These are phyloP conservation scores for Alternaria incomplexa DNA, from an alignment of 2,329 filamentous ascomycete species.

Conservation along the genomic window DNA sequence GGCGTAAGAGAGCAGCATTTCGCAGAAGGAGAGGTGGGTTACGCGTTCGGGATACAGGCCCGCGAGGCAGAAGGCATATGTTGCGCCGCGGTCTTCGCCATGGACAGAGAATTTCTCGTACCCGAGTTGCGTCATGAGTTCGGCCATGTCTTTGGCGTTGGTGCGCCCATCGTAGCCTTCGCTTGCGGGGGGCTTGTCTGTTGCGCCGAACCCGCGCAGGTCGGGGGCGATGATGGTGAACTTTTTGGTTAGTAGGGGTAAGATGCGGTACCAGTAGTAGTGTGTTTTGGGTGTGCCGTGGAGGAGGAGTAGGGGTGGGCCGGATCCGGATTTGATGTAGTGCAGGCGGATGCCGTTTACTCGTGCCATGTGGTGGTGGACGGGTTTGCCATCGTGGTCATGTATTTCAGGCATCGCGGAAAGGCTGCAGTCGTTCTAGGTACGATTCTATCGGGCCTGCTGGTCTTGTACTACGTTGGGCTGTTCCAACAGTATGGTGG, in stretches of 20 bases:
- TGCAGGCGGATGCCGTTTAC: constrained; percentile 31
- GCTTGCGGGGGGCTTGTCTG: constrained; percentile 47
- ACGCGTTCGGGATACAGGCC: constrained; percentile 23
- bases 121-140: constrained; percentile 53
- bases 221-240: constrained; percentile 49
- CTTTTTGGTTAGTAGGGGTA: constrained; percentile 43
- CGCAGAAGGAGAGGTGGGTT: constrained; percentile 26
- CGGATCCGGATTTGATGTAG: constrained; percentile 28
- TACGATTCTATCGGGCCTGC: not conserved
- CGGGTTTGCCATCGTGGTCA: constrained; percentile 22
- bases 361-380: constrained; percentile 23
- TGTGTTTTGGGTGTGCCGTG: constrained; percentile 32
- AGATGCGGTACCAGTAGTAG: constrained; percentile 47
- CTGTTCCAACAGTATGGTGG: not conserved
- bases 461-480: not conserved
- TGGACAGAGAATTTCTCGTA: constrained; percentile 79
- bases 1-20: constrained; percentile 26
- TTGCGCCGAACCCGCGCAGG: constrained; percentile 48
- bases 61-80: constrained; percentile 26
- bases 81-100: constrained; percentile 53
- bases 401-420: constrained; percentile 25
- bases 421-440: accelerated
- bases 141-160: constrained; percentile 44
- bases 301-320: constrained; percentile 24
- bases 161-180: constrained; percentile 48